phyloP scores from a whole-genome alignment of 306 rosid genomes.

The Myrica gale region DNA sequence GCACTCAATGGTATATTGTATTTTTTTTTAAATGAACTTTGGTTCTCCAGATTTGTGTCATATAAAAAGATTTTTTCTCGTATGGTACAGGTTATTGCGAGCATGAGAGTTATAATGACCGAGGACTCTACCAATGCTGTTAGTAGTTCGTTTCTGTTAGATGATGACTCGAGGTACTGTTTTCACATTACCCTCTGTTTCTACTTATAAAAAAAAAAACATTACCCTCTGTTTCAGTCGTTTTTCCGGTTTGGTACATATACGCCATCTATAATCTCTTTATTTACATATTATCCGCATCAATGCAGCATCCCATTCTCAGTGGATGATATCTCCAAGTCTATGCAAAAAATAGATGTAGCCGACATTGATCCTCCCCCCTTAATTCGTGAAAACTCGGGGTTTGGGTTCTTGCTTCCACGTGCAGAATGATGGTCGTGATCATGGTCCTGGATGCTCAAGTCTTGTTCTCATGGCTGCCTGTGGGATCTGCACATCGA shows the following conservation, averaged over 20 bases:
- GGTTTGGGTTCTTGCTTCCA: constrained; percentile 86
- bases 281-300: constrained; percentile 23
- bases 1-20: background rate
- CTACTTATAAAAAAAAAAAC: too few relatives aligned
- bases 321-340: constrained; percentile 95
- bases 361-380: constrained; percentile 96
- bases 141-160: constrained; percentile 94
- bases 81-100: constrained; percentile 66
- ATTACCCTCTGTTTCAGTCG: background rate
- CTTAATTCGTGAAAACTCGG: constrained; percentile 93
- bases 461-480: constrained; percentile 27
- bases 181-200: constrained; percentile 14
- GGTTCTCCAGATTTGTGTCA: constrained; percentile 9
- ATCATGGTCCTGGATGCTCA: constrained; percentile 22
- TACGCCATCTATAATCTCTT: background rate
- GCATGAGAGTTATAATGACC: constrained; percentile 89
- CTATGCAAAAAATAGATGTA: constrained; percentile 85
- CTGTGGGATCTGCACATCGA: constrained; percentile 37
- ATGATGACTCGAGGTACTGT: constrained; percentile 91
- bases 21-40: background rate
- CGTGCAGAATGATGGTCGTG: constrained; percentile 62
- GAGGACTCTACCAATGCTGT: constrained; percentile 93
- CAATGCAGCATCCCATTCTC: constrained; percentile 91
- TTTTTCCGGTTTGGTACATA: background rate
- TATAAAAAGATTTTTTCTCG: constrained; percentile 15